Evolutionary conservation across 257 asterid species (phyloP).

Genomic region (Plantago elongata): DNA sequence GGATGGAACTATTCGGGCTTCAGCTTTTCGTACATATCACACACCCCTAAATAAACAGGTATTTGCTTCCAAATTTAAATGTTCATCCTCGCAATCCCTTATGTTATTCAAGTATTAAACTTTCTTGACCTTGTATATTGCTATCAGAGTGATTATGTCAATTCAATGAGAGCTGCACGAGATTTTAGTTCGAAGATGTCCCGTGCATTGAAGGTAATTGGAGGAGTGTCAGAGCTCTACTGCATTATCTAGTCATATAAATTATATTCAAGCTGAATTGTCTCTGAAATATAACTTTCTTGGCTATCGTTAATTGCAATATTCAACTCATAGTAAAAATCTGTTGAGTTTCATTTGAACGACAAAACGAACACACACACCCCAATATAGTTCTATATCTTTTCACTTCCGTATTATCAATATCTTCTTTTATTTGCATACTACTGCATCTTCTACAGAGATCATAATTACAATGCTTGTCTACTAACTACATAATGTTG

Average conservation of each 20-base stretch:
- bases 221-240: slow-evolving; percentile 1
- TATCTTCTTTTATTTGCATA: no score
- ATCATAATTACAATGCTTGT: no score
- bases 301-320: neutral
- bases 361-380: no score
- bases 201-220: slow-evolving; percentile 62
- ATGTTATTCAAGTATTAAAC: neutral
- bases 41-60: slow-evolving; percentile 94
- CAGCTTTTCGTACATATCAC: slow-evolving; percentile 94
- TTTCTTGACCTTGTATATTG: neutral
- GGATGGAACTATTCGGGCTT: slow-evolving; percentile 69
- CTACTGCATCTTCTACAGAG: no score
- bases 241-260: slow-evolving; percentile 5
- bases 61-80: neutral
- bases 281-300: neutral
- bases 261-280: neutral
- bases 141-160: slow-evolving; percentile 71
- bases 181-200: slow-evolving; percentile 86
- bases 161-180: slow-evolving; percentile 96
- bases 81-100: neutral
- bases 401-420: no score
- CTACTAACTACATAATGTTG: no score
- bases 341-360: no score
- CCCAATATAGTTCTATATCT: no score
- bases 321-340: no score